phyloP scores from a whole-genome alignment of 768 basidiomycete genomes.

The Strobilomyces confusus region DNA sequence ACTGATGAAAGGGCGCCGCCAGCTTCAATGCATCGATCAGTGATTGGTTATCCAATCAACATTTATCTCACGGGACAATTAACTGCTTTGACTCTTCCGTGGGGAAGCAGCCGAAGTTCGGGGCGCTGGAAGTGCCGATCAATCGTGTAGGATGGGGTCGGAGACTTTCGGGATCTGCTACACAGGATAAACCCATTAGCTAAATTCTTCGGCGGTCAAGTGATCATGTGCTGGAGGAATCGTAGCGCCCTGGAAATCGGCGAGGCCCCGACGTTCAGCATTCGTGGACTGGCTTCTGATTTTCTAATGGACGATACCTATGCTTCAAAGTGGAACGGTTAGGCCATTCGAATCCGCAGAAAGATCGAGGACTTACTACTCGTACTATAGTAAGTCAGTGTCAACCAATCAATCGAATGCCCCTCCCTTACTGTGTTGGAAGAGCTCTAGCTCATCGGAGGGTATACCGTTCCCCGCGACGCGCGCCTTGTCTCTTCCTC shows the following conservation, averaged over 20 bases:
- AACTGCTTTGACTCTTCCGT: not conserved
- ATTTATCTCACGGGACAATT: constrained; percentile 6
- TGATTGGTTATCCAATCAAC: not conserved
- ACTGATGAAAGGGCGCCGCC: constrained; percentile 2
- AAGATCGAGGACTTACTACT: constrained; percentile 14
- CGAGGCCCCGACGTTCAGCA: not conserved
- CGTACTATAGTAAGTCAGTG: not conserved
- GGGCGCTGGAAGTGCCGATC: not conserved
- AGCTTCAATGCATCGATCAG: not conserved
- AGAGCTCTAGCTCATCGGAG: constrained; percentile 14
- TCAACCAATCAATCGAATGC: constrained; percentile 15
- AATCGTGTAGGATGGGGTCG: constrained; percentile 3
- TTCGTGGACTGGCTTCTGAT: not conserved
- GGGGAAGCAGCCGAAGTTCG: not conserved
- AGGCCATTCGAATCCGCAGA: not conserved
- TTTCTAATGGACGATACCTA: constrained; percentile 3
- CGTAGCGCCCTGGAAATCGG: constrained; percentile 1
- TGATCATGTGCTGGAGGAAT: not conserved
- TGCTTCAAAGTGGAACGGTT: constrained; percentile 5
- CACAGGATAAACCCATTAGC: not conserved
- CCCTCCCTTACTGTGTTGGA: constrained; percentile 12
- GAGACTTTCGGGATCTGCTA: constrained; percentile 8
- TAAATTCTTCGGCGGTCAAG: not conserved
- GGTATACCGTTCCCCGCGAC: constrained; percentile 2
- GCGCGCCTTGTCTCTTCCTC: constrained; percentile 25